These are phyloP conservation scores for Centella asiatica DNA, from an alignment of 129 eudicot species.

Conservation along the genomic window DNA sequence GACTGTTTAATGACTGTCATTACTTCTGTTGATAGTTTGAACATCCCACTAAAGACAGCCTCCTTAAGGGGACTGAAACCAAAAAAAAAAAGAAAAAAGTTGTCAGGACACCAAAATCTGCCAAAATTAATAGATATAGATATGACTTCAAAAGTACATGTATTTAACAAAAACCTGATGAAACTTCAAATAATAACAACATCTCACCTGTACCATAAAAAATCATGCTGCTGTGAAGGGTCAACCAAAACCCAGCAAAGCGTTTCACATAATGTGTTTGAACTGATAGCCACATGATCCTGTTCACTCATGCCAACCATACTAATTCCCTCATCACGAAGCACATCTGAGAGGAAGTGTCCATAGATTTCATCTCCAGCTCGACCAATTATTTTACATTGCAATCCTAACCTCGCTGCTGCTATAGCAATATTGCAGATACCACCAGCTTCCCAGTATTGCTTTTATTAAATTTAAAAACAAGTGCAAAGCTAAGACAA, in stretches of 20 bases:
- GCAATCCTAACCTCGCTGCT: slow-evolving; percentile 87
- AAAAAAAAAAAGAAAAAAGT: slow-evolving; percentile 11
- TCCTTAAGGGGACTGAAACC: slow-evolving; percentile 60
- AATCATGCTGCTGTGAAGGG: slow-evolving; percentile 83
- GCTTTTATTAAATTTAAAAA: slow-evolving; percentile 28
- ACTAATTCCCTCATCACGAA: slow-evolving; percentile 62
- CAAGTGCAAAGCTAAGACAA: no score
- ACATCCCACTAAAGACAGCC: slow-evolving; percentile 88
- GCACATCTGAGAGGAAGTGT: slow-evolving; percentile 63
- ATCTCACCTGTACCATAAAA: slow-evolving; percentile 61
- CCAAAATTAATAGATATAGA: background rate
- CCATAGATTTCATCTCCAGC: slow-evolving; percentile 87
- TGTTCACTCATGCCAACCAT: slow-evolving; percentile 55
- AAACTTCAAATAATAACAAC: slow-evolving; percentile 30
- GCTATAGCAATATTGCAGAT: slow-evolving; percentile 93
- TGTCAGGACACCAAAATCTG: background rate
- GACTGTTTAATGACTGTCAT: slow-evolving; percentile 60
- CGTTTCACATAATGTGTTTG: slow-evolving; percentile 45
- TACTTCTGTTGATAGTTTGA: slow-evolving; percentile 42
- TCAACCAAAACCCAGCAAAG: slow-evolving; percentile 95
- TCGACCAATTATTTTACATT: slow-evolving; percentile 58
- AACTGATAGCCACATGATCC: slow-evolving; percentile 21
- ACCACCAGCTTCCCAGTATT: slow-evolving; percentile 98
- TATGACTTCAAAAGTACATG: background rate
- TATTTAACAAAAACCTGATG: slow-evolving; percentile 9